phyloP scores from a whole-genome alignment of 306 rosid genomes.

The Quercus aquifolioides region DNA sequence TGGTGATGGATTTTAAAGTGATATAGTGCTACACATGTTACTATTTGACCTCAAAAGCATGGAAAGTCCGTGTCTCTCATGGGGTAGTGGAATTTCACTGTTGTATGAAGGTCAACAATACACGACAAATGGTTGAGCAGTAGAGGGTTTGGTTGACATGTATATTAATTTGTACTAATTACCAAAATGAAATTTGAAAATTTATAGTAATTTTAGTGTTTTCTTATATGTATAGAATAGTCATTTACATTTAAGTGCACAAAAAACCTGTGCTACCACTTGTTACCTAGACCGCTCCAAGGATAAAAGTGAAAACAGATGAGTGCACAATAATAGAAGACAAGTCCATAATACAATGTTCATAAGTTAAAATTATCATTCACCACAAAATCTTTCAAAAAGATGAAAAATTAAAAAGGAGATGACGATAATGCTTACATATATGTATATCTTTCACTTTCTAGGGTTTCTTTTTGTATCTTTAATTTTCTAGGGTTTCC shows the following conservation, averaged over 20 bases:
- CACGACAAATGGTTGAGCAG: constrained; percentile 43
- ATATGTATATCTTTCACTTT: constrained; percentile 30
- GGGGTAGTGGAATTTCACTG: constrained; percentile 68
- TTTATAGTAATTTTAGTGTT: too few species aligned
- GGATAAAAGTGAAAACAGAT: constrained; percentile 43
- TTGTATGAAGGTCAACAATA: constrained; percentile 70
- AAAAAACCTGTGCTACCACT: constrained; percentile 44
- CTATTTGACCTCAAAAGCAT: constrained; percentile 46
- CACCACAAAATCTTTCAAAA: constrained; percentile 38
- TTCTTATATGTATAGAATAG: too few species aligned
- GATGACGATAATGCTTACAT: constrained; percentile 2
- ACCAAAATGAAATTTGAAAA: too few species aligned
- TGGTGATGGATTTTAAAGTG: constrained; percentile 14
- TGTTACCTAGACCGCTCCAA: constrained; percentile 23
- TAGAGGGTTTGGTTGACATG: neutral
- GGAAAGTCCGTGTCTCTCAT: constrained; percentile 40
- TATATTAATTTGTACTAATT: too few species aligned
- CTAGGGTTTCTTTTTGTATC: constrained; percentile 32
- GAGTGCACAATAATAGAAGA: constrained; percentile 64
- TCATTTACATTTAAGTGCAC: constrained; percentile 13
- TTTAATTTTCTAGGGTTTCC: constrained; percentile 26
- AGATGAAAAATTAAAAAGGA: neutral
- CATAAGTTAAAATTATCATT: constrained; percentile 39
- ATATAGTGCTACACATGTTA: constrained; percentile 22
- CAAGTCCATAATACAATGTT: constrained; percentile 16